phyloP scores from a whole-genome alignment of 768 basidiomycete genomes.

The Psilocybe sp. region DNA sequence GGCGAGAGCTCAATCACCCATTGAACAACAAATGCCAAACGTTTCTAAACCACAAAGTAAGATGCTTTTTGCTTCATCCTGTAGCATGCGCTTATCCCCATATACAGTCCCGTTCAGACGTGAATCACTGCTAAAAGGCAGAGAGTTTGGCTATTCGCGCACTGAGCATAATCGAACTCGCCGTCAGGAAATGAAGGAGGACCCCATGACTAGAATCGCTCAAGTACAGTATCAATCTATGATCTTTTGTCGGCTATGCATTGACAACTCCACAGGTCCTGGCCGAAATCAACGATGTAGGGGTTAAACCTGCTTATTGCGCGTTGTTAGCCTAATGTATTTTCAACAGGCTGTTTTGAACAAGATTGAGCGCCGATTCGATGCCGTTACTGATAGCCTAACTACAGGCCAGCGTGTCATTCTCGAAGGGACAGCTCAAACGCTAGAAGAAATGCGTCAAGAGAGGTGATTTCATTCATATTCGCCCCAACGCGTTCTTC shows the following conservation, averaged over 20 bases:
- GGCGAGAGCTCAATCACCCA: too few species aligned
- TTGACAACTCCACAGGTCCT: conserved; percentile 35
- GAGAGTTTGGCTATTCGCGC: too few species aligned
- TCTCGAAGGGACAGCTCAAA: conserved; percentile 40
- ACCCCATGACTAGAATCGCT: conserved; percentile 30
- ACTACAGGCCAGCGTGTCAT: conserved; percentile 43
- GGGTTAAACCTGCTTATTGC: conserved; percentile 2
- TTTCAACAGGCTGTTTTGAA: conserved; percentile 41
- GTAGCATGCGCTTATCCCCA: too few species aligned
- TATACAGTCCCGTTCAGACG: too few species aligned
- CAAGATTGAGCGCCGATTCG: conserved; percentile 46
- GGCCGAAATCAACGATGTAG: conserved; percentile 46
- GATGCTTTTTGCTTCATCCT: too few species aligned
- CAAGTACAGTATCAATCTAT: conserved; percentile 30
- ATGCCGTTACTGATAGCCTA: conserved; percentile 43
- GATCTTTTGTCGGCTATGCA: background rate
- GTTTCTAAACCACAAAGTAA: too few species aligned
- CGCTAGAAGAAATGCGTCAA: conserved; percentile 40
- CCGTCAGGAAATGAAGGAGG: background rate
- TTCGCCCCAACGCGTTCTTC: too few species aligned
- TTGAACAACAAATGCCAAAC: too few species aligned
- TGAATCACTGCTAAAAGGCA: too few species aligned
- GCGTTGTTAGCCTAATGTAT: background rate
- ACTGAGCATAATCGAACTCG: too few species aligned
- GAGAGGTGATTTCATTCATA: conserved; percentile 33